Base-by-base conservation (phyloP, 129 eudicot species). In the Pittosporum tobira region DNA sequence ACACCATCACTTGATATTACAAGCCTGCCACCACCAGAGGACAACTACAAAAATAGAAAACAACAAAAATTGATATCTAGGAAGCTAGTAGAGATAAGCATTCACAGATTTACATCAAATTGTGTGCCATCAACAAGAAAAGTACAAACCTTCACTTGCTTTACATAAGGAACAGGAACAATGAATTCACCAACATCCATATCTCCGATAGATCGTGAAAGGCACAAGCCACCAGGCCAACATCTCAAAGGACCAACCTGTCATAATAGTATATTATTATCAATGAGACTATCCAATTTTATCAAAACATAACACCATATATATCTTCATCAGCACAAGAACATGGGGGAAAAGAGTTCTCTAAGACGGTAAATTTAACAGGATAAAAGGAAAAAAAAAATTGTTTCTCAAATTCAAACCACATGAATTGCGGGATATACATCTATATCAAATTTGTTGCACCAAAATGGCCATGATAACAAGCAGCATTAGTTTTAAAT, bases 211-310 rank as follows among this genome's bases (percentile, higher is more conserved):
- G 99, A 91, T 52, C 99, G 83, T 7, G 99, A 91, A 31, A 91
- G 84, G 67, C 99, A 91, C 76, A 91, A 75, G 37, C 99, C 99
- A 59, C 99, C 99, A 52, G 99, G 99, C 99, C 99, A 91, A 70
- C 99, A 91, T 87, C 99, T 81, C 70, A 91, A 72, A 25, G 99
- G 99, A 76, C 99, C 99, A 55, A 55, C 9, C 60, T 55, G 24
- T 34, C 40, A 55, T 29, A 29, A 30, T 6, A 28, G 7, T 6
- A 28, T 18, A n/a, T 28, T n/a, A 21, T n/a, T n/a, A 30, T 29
- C 2, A 11, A 54, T n/a, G 1, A 54, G 36, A 8, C 36, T 30
- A 30, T 8, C 36, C 3, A 30, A 8, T 30, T 30, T 8, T 30
- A 30, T 30, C 36, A 30, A 30, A 30, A 2, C 36, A 4, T 30